Conservation (phyloP, 2,329 filamentous ascomycete species). For the Hymenoscyphus linearis region DNA sequence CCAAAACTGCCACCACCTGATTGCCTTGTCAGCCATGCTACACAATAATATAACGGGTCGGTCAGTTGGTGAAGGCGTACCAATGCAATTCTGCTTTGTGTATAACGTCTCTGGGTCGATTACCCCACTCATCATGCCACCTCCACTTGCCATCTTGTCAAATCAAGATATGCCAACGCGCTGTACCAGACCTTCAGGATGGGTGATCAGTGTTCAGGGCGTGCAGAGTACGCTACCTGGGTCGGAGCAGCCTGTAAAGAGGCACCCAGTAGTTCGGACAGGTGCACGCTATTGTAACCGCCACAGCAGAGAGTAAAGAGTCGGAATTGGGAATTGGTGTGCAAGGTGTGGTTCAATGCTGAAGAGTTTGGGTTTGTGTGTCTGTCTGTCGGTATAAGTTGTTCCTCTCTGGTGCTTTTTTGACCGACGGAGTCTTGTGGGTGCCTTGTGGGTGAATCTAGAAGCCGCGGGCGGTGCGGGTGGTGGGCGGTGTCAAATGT, state of each 20-base stretch:
- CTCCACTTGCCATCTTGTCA: conserved; percentile 28
- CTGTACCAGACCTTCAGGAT: not conserved
- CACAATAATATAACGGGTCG: conserved; percentile 6
- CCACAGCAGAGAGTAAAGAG: not conserved
- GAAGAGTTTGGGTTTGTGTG: no score
- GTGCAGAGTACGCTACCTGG: no score
- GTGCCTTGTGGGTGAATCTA: not conserved
- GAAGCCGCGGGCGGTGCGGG: not conserved
- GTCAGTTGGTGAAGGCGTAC: conserved; percentile 37
- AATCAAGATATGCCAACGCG: conserved; percentile 2
- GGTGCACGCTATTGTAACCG: not conserved
- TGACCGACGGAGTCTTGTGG: not conserved
- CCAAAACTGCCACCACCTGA: conserved; percentile 94
- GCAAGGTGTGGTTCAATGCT: not conserved
- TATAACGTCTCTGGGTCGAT: conserved; percentile 88
- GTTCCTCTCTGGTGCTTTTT: not conserved
- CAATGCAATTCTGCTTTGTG: conserved; percentile 87
- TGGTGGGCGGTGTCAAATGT: not conserved
- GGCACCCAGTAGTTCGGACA: not conserved
- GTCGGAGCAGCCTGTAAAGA: not conserved
- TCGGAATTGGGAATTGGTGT: not conserved
- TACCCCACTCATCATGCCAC: conserved; percentile 39
- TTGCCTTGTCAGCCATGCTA: conserved; percentile 24
- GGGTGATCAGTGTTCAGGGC: not conserved
- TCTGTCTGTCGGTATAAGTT: no score